Evolutionary conservation across 495 filamentous ascomycete genomes (phyloP).

Genomic region (Aspergillus heteromorphus): DNA sequence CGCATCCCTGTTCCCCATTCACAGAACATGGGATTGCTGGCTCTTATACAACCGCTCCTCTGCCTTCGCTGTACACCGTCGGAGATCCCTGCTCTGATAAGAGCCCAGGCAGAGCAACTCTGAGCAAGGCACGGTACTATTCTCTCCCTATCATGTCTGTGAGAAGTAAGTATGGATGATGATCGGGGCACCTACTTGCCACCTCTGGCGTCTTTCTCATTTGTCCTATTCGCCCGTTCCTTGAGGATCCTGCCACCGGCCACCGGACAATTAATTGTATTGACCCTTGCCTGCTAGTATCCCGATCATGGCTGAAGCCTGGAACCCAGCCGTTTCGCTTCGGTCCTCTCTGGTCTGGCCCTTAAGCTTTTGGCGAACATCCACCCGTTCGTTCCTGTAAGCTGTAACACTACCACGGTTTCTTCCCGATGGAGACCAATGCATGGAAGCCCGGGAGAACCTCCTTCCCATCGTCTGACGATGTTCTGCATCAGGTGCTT

Average conservation of each 20-base stretch:
- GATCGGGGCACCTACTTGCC: neutral
- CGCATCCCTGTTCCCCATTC: too few species aligned
- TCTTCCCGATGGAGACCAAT: conserved; percentile 7
- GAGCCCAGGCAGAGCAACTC: too few species aligned
- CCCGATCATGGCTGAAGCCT: neutral
- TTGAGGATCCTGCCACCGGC: neutral
- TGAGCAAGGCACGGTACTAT: too few species aligned
- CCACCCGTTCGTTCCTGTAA: neutral
- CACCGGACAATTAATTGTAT: too few species aligned
- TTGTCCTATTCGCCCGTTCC: neutral
- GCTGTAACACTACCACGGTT: too few species aligned
- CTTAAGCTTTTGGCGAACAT: neutral
- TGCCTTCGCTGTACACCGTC: neutral
- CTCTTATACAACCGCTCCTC: neutral
- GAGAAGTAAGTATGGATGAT: too few species aligned
- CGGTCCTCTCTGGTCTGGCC: neutral
- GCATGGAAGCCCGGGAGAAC: conserved; percentile 34
- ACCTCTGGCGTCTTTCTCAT: neutral
- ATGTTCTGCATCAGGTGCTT: neutral
- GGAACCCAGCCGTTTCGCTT: neutral
- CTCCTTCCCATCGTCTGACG: neutral
- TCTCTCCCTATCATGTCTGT: too few species aligned
- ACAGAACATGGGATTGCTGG: neutral
- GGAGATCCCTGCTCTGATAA: too few species aligned
- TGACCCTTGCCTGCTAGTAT: neutral